phyloP scores from a whole-genome alignment of 345 rosid genomes.

The Lumnitzera littorea region DNA sequence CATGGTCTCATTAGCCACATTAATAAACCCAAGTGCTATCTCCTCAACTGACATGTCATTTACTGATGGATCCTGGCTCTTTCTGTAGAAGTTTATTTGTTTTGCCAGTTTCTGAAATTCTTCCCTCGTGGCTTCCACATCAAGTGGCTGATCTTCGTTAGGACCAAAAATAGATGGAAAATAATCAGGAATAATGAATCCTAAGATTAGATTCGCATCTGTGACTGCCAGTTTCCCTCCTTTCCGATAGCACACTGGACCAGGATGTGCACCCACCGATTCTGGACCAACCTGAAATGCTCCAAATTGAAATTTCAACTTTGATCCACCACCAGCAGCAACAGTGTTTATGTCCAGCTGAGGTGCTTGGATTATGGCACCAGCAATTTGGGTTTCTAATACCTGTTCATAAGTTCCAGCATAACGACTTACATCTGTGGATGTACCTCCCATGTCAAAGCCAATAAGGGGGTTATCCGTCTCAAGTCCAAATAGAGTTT shows the following conservation, averaged over 20 bases:
- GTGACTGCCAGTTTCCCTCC: slow-evolving; percentile 92
- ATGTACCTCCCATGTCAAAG: slow-evolving; percentile 98
- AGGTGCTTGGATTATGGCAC: slow-evolving; percentile 94
- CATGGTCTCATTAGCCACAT: slow-evolving; percentile 98
- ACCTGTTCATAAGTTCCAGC: slow-evolving; percentile 96
- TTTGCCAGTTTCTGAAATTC: slow-evolving; percentile 69
- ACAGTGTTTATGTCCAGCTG: slow-evolving; percentile 96
- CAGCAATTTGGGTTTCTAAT: slow-evolving; percentile 97
- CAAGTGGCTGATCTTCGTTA: slow-evolving; percentile 73
- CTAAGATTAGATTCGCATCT: slow-evolving; percentile 86
- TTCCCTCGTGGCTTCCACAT: slow-evolving; percentile 60
- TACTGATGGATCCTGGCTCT: slow-evolving; percentile 62
- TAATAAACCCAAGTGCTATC: slow-evolving; percentile 81
- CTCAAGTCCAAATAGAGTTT: slow-evolving; percentile 83
- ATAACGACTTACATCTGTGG: slow-evolving; percentile 94
- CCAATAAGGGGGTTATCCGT: slow-evolving; percentile 93
- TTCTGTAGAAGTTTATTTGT: slow-evolving; percentile 69
- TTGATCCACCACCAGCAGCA: slow-evolving; percentile 99
- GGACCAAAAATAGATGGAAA: slow-evolving; percentile 96
- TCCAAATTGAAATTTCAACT: slow-evolving; percentile 84
- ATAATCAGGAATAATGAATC: slow-evolving; percentile 84
- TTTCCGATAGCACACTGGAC: slow-evolving; percentile 93
- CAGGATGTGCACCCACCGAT: slow-evolving; percentile 97
- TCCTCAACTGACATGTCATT: slow-evolving; percentile 86
- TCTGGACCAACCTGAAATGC: slow-evolving; percentile 93